Conservation (phyloP, 2,329 filamentous ascomycete species). For the Hirsutella minnesotensis region DNA sequence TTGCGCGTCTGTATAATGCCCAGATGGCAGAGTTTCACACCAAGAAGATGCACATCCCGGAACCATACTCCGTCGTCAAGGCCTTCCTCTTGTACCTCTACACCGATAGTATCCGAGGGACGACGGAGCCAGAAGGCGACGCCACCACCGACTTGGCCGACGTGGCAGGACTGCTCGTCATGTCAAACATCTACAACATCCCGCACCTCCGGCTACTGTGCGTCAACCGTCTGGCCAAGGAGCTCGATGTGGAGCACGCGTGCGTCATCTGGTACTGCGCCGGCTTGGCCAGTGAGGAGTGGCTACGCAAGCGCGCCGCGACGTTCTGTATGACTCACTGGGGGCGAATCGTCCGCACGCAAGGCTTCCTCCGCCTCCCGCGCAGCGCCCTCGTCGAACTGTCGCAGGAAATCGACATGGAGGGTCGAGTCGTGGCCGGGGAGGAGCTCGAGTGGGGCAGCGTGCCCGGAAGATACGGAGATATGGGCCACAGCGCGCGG, state of each 20-base stretch:
- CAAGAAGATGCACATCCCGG: slow-evolving; percentile 94
- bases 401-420: slow-evolving; percentile 84
- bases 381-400: slow-evolving; percentile 76
- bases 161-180: slow-evolving; percentile 86
- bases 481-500: slow-evolving; percentile 25
- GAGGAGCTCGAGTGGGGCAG: slow-evolving; percentile 59
- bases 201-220: slow-evolving; percentile 83
- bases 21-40: slow-evolving; percentile 98
- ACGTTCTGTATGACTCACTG: slow-evolving; percentile 86
- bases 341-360: slow-evolving; percentile 84
- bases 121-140: slow-evolving; percentile 41
- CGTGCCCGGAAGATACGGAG: slow-evolving; percentile 35
- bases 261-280: slow-evolving; percentile 96
- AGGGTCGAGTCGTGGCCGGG: slow-evolving; percentile 81
- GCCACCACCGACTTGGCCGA: slow-evolving; percentile 72
- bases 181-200: slow-evolving; percentile 98
- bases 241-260: slow-evolving; percentile 88
- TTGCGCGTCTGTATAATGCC: slow-evolving; percentile 78
- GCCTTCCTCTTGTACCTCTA: slow-evolving; percentile 95
- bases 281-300: slow-evolving; percentile 80
- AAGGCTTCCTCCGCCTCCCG: slow-evolving; percentile 72
- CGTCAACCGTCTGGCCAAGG: slow-evolving; percentile 78
- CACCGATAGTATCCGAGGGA: slow-evolving; percentile 72
- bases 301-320: slow-evolving; percentile 81
- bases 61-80: slow-evolving; percentile 87